Percentiles rank a stretch among this genome's conserved stretches.
Conservation (phyloP, 441 rosid genomes). For the Rhodomyrtus psidioides region DNA sequence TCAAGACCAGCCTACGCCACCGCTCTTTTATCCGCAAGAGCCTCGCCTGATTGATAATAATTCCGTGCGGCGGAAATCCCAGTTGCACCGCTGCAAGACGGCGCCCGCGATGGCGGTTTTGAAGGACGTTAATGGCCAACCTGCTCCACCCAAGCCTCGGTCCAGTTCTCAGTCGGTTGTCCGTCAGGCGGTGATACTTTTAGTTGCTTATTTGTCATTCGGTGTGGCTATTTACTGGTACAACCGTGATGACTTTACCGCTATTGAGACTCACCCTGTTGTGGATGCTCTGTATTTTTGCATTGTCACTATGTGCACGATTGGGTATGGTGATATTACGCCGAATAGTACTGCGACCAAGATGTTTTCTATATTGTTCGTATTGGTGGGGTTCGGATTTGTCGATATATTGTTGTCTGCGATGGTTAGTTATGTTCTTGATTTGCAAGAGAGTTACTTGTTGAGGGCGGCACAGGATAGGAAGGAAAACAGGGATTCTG, state of each 20-base stretch:
- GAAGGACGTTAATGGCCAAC: background rate
- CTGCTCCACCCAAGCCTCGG: background rate
- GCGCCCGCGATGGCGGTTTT: conserved; percentile 3
- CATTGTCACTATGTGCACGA: conserved; percentile 12
- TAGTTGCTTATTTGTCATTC: background rate
- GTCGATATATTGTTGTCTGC: conserved; percentile 7
- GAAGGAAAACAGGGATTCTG: background rate
- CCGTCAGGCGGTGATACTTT: background rate
- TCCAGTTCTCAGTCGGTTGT: background rate
- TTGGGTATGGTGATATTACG: conserved; percentile 11
- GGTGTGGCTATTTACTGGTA: conserved; percentile 3
- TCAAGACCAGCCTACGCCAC: background rate
- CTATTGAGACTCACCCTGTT: conserved; percentile 1
- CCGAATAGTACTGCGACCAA: conserved; percentile 2
- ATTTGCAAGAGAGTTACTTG: conserved; percentile 8
- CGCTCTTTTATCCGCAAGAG: background rate
- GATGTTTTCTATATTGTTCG: conserved; percentile 6
- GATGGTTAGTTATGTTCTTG: conserved; percentile 12
- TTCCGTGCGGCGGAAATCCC: background rate
- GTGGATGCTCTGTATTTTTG: conserved; percentile 12
- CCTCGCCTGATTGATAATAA: background rate
- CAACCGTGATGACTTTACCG: background rate
- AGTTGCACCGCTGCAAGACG: conserved; percentile 4
- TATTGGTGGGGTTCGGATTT: conserved; percentile 7
- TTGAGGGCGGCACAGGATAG: conserved; percentile 1